Percentiles rank a stretch among this genome's conserved stretches.
Evolutionary conservation across 169 alveolate species (phyloP).

Genomic region (Eimeria acervulina): DNA sequence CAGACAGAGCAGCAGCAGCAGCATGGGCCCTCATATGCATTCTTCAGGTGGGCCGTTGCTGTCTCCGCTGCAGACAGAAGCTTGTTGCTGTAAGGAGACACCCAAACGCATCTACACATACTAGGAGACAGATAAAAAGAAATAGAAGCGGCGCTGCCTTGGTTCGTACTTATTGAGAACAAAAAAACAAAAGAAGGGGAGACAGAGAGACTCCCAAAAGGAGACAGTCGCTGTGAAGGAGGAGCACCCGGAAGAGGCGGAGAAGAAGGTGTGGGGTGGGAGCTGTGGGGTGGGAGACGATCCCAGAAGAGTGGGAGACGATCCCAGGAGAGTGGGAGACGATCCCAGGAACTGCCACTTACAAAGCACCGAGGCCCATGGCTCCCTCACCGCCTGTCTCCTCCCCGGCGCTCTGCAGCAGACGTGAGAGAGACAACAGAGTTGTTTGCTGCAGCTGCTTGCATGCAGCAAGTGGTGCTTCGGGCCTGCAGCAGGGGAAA

Average conservation of each 20-base stretch:
- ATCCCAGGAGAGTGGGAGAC: not conserved
- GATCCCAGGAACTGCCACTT: not conserved
- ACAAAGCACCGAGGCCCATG: not conserved
- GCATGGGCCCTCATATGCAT: constrained; percentile 27
- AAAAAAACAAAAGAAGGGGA: too few species aligned
- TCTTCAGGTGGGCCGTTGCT: not conserved
- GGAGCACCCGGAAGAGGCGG: not conserved
- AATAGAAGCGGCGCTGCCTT: too few species aligned
- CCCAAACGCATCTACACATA: not conserved
- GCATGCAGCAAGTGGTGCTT: too few species aligned
- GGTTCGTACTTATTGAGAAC: too few species aligned
- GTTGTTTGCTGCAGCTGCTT: too few species aligned
- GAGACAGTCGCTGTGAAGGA: too few species aligned
- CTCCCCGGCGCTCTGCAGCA: too few species aligned
- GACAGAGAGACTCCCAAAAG: too few species aligned
- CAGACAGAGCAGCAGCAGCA: not conserved
- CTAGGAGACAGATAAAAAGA: too few species aligned
- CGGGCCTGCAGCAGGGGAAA: too few species aligned
- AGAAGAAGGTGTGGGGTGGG: not conserved
- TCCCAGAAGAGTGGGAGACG: not conserved
- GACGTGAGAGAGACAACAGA: too few species aligned
- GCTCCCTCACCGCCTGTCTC: not conserved
- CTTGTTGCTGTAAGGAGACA: not conserved
- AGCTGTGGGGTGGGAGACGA: not conserved
- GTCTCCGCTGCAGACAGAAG: constrained; percentile 35